Conservation (phyloP, 2,329 filamentous ascomycete genomes). For the Aureobasidium sp. region DNA sequence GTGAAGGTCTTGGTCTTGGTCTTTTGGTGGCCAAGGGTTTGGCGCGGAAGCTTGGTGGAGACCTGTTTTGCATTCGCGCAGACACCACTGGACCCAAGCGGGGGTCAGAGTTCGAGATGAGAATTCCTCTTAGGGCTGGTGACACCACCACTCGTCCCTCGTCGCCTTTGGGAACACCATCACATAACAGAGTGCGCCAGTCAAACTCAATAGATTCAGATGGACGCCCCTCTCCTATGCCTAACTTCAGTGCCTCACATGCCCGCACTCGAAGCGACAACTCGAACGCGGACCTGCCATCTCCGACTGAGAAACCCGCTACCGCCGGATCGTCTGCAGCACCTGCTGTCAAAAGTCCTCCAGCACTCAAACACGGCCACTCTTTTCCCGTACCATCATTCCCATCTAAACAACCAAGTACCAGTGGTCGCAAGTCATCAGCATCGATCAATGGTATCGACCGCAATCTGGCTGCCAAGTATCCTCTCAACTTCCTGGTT, state of each 20-base stretch:
- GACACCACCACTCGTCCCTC: constrained; percentile 44
- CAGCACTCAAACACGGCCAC: neutral
- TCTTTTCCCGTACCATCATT: constrained; percentile 16
- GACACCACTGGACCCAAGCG: constrained; percentile 53
- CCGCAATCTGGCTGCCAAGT: constrained; percentile 49
- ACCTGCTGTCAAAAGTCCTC: constrained; percentile 14
- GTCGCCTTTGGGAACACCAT: constrained; percentile 43
- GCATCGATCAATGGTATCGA: constrained; percentile 38
- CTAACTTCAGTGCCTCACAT: neutral
- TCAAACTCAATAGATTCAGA: constrained; percentile 15
- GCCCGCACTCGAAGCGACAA: neutral
- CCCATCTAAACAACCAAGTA: constrained; percentile 14
- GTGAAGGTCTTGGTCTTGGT: constrained; percentile 62
- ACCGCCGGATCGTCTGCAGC: neutral
- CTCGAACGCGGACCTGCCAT: neutral
- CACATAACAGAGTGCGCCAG: constrained; percentile 3
- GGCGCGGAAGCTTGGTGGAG: constrained; percentile 60
- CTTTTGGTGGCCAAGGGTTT: constrained; percentile 66
- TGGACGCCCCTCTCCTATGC: constrained; percentile 10
- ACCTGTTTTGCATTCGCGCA: constrained; percentile 57
- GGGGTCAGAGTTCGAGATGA: constrained; percentile 63
- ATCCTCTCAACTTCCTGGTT: constrained; percentile 61
- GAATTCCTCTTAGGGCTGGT: constrained; percentile 52
- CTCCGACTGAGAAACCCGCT: neutral
- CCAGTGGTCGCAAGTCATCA: constrained; percentile 21